Base-by-base conservation (phyloP, 1,284 basidiomycete genomes). In the Tilletia indica region DNA sequence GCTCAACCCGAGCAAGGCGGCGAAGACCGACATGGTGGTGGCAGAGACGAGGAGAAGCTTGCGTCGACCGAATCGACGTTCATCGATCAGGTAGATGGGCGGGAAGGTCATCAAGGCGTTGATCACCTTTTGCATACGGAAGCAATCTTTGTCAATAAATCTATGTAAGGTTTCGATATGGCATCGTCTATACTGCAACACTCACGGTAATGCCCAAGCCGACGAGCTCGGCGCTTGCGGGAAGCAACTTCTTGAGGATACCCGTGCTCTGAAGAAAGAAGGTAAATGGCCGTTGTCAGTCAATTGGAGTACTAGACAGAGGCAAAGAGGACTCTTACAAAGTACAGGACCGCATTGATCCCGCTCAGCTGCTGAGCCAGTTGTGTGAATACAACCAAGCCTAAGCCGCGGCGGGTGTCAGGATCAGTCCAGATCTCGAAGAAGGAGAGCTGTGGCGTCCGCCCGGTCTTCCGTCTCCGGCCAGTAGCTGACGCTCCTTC, bases 51-150 rank as follows among this genome's bases (percentile, higher is more conserved):
- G 74, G 45, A 88, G 81, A 34, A 87, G 79, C 0, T 78, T 78
- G 66, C 83, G 84, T 12, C 87, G 77, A 1, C 86, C 87, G 0
- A 87, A 67, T 9, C 85, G 83, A 77, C 94, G 92, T 54, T 83
- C 82, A 58, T 75, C 72, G 71, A 97, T 92, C 51, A 97, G 87
- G 76, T 93, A 87, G 67, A 97, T 91, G 3, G 94, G 91, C 0
- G 91, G 89, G 75, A 91, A 88, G 0, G 91, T 92, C 90, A 91
- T 91, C 73, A 90, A 76, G 51, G 87, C 91, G 83, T 97, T 97
- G 71, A 83, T 76, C 64, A 82, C 56, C 70, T 68, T 39, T 31
- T 8, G 6, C 42, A 45, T 9, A 45, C 42, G 14, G 42, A 45
- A 45, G 1, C 9, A 45, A 31, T 31, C 25, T 31, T 31, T 31